Evolutionary conservation across 2,329 filamentous ascomycete species (phyloP).

Genomic region (Zarea fungicola): DNA sequence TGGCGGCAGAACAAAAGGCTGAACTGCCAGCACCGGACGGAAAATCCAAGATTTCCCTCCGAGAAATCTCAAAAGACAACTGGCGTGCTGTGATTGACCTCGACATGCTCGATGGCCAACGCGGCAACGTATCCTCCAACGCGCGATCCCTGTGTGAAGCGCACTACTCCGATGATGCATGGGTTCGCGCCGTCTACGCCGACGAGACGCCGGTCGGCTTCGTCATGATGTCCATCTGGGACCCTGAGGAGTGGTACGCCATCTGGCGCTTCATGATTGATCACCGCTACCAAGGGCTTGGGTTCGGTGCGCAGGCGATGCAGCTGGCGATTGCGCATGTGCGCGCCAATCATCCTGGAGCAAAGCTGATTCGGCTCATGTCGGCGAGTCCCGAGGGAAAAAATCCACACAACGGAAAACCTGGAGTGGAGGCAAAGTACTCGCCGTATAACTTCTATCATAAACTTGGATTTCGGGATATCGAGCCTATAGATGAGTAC

Average conservation of each 20-base stretch:
- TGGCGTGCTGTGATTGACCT: slow-evolving; percentile 13
- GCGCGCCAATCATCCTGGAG: neutral
- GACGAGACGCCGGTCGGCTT: slow-evolving; percentile 13
- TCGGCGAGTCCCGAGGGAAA: slow-evolving; percentile 10
- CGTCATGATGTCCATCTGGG: slow-evolving; percentile 14
- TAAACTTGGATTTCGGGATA: slow-evolving; percentile 10
- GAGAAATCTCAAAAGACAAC: slow-evolving; percentile 12
- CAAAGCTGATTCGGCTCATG: neutral
- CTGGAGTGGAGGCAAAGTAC: neutral
- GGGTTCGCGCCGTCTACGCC: slow-evolving; percentile 14
- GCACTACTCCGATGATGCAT: slow-evolving; percentile 14
- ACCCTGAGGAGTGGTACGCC: slow-evolving; percentile 6
- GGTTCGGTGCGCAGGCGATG: slow-evolving; percentile 2
- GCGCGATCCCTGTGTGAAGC: slow-evolving; percentile 10
- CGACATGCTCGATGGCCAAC: slow-evolving; percentile 1
- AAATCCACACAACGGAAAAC: neutral
- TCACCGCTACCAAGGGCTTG: slow-evolving; percentile 5
- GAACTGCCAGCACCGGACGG: neutral
- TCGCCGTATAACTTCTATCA: slow-evolving; percentile 12
- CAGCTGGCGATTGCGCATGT: slow-evolving; percentile 6
- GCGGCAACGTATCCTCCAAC: slow-evolving; percentile 13
- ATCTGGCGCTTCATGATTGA: slow-evolving; percentile 16
- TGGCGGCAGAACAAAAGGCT: too few relatives aligned
- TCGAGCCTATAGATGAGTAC: slow-evolving; percentile 3
- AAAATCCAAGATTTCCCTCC: neutral